Conservation (phyloP, 192 early-diverging fungal species). For the Rhizoclosmatium sp. region DNA sequence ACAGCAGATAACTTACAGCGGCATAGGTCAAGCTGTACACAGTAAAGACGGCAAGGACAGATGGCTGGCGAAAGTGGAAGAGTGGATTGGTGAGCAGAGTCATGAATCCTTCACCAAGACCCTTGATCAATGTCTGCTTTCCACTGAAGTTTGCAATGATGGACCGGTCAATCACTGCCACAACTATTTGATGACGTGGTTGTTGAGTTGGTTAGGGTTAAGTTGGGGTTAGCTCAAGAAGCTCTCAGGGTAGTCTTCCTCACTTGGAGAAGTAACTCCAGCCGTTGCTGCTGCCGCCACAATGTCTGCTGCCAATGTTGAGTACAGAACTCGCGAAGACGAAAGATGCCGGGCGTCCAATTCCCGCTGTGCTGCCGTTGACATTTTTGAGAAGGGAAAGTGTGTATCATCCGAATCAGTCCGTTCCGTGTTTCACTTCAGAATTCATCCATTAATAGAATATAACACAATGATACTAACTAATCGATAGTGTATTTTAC, state of each 20-base stretch:
- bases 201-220: neutral
- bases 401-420: too few species aligned
- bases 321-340: neutral
- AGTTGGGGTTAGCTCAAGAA: neutral
- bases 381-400: too few species aligned
- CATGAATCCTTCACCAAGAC: conserved; percentile 35
- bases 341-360: neutral
- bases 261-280: conserved; percentile 26
- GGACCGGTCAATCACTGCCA: conserved; percentile 56
- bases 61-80: conserved; percentile 45
- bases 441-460: too few species aligned
- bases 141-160: conserved; percentile 58
- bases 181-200: conserved; percentile 23
- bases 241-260: neutral
- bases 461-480: too few species aligned
- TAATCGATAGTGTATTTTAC: too few species aligned
- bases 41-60: conserved; percentile 45
- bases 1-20: conserved; percentile 31
- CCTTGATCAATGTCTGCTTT: conserved; percentile 43
- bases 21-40: conserved; percentile 55
- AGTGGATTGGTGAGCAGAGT: conserved; percentile 46
- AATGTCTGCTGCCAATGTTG: conserved; percentile 17
- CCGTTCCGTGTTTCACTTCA: too few species aligned
- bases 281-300: conserved; percentile 28
- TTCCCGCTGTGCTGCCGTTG: neutral